phyloP scores from a whole-genome alignment of 768 basidiomycete genomes.

The Panaeolus papilionaceus region DNA sequence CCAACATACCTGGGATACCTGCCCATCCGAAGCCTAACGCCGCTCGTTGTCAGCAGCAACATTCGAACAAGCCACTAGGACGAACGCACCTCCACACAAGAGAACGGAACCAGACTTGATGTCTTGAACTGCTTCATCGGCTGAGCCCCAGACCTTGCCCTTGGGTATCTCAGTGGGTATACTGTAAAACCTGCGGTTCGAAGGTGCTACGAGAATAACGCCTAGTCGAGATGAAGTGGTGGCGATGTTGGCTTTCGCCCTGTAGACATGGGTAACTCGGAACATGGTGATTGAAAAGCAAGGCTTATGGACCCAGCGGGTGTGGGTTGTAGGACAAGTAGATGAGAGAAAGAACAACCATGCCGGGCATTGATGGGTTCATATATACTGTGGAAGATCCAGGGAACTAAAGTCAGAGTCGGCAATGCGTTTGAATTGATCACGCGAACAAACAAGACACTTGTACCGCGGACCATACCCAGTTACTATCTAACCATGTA shows the following conservation, averaged over 20 bases:
- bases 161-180: constrained; percentile 40
- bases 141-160: constrained; percentile 81
- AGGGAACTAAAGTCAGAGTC: constrained; percentile 8
- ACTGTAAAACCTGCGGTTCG: constrained; percentile 36
- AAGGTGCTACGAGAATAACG: constrained; percentile 9
- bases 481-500: too few species aligned
- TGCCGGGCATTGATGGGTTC: background rate
- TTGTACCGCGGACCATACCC: constrained; percentile 9
- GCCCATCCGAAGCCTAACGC: constrained; percentile 84
- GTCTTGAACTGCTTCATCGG: constrained; percentile 83
- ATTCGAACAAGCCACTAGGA: background rate
- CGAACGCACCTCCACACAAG: constrained; percentile 76
- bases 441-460: constrained; percentile 6
- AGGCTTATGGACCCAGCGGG: background rate
- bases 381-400: constrained; percentile 3
- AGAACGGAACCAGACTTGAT: constrained; percentile 82
- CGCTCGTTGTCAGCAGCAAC: background rate
- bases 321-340: background rate
- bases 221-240: background rate
- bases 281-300: background rate
- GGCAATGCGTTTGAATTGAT: constrained; percentile 8
- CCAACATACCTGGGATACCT: constrained; percentile 77
- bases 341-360: constrained; percentile 1
- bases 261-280: constrained; percentile 5
- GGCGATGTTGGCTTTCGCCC: background rate